Base-by-base conservation (phyloP, 1,284 basidiomycete species). In the Leccinum olivaceoglutinosum region DNA sequence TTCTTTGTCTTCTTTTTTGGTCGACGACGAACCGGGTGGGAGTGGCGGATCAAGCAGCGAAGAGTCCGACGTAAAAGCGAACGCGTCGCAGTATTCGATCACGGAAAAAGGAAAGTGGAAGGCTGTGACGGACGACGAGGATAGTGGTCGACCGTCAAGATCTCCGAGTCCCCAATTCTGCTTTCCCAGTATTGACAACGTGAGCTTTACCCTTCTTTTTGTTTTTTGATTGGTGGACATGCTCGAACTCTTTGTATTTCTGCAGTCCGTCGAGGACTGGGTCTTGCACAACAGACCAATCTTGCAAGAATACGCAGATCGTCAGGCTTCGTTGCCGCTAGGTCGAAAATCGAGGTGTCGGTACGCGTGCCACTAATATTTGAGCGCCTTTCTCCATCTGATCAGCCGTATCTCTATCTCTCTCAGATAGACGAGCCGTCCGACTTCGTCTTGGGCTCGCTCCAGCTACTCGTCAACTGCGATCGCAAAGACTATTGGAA, bases 391-490 rank as follows among this genome's bases (percentile, higher is more conserved):
- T 32, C 21, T 8, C 53, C 8, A 29, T 46, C 59, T 66, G 34
- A 74, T 46, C 18, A 49, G 21, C 12, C 46, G 11, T 49, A 12
- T 21, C 5, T 49, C 18, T 49, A 6, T 34, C 21, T 16, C 6
- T 21, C 25, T n/a, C 29, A 73, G 72, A 61, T 75, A 21, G 62
- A 71, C 5, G 63, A 75, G 51, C 73, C 69, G 5, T 62, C 70
- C 32, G 36, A 60, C 39, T 75, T 69, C 41, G 63, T 75, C 58
- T 34, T 71, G 14, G 74, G 73, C 51, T 65, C 66, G 32, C 25
- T 74, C 8, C 69, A 75, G 41, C 58, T 73, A 9, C 73, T 73
- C 46, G 73, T 60, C 55, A 75, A 75, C 56, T 73, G 72, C n/a
- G 68, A 73, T 60, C 59, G n/a, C 39, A 14, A 18, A 4, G 55